Evolutionary conservation across 345 rosid species (phyloP).

Genomic region (Mangifera indica): DNA sequence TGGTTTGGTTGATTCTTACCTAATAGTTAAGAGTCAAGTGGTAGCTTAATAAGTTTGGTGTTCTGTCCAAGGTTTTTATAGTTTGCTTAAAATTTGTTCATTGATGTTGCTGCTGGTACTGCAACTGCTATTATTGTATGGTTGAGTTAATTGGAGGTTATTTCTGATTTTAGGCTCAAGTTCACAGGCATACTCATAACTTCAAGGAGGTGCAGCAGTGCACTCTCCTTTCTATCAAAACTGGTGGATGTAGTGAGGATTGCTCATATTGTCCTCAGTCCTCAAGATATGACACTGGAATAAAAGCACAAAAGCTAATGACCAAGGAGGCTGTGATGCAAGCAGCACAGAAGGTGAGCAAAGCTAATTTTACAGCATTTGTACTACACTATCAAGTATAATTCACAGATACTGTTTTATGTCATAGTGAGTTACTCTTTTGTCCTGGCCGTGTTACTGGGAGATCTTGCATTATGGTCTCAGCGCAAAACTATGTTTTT

Average conservation of each 20-base stretch:
- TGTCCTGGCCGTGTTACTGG: not conserved
- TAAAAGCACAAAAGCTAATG: conserved; percentile 86
- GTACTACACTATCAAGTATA: not conserved
- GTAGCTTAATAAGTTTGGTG: no score
- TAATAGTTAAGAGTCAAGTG: no score
- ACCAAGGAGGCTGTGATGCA: conserved; percentile 62
- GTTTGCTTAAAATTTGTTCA: not conserved
- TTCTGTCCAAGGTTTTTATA: no score
- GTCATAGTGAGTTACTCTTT: not conserved
- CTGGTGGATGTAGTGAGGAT: conserved; percentile 98
- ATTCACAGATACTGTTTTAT: not conserved
- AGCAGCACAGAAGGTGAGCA: conserved; percentile 72
- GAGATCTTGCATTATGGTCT: not conserved
- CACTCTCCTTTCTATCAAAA: conserved; percentile 92
- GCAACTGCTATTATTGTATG: not conserved
- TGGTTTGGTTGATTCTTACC: no score
- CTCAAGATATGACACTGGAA: conserved; percentile 75
- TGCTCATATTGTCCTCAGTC: conserved; percentile 98
- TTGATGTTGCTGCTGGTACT: not conserved
- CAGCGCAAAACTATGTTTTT: not conserved
- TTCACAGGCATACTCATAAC: conserved; percentile 91
- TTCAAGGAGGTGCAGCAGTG: conserved; percentile 99
- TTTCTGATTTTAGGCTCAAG: conserved; percentile 67
- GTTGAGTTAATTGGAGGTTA: conserved; percentile 4
- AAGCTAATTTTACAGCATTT: not conserved